Evolutionary conservation across 371 early-diverging fungal genomes (phyloP).

Genomic region (Apophysomyces ossiformis): DNA sequence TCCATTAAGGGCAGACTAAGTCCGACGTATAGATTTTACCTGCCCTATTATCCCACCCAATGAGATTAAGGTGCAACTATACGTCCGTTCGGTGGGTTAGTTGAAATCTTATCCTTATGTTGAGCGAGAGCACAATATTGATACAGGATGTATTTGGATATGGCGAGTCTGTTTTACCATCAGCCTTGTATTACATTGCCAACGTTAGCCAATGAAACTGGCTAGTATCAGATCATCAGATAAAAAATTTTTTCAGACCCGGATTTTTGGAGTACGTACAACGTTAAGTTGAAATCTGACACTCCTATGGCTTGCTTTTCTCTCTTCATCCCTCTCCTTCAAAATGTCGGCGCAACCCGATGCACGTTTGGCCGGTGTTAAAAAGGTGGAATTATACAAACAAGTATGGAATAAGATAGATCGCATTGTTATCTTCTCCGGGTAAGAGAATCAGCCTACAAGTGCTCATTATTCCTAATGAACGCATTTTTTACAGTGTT

Average conservation of each 20-base stretch:
- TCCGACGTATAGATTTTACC: not conserved
- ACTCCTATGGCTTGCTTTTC: not conserved
- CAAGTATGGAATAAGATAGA: constrained; percentile 4
- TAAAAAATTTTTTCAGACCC: not conserved
- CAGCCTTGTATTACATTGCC: too few relatives aligned
- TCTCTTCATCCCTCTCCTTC: not conserved
- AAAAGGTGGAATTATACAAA: constrained; percentile 4
- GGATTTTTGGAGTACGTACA: not conserved
- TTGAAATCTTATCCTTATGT: not conserved
- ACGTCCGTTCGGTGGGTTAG: not conserved
- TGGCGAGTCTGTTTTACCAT: too few relatives aligned
- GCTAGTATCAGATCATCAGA: constrained; percentile 6
- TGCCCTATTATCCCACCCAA: too few relatives aligned
- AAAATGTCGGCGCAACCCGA: not conserved
- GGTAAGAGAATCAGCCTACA: not conserved
- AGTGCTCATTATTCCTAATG: not conserved
- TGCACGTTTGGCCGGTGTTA: not conserved
- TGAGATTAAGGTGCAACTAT: not conserved
- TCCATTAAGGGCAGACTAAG: not conserved
- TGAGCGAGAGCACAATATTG: too few relatives aligned
- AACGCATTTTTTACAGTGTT: constrained; percentile 11
- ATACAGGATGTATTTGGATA: too few relatives aligned
- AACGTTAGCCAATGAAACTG: not conserved
- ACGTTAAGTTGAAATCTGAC: not conserved
- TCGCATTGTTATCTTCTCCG: not conserved